Percentiles rank a stretch among this genome's conserved stretches.
phyloP scores from a whole-genome alignment of 2,329 filamentous ascomycete genomes.

The Penicillium sp. region DNA sequence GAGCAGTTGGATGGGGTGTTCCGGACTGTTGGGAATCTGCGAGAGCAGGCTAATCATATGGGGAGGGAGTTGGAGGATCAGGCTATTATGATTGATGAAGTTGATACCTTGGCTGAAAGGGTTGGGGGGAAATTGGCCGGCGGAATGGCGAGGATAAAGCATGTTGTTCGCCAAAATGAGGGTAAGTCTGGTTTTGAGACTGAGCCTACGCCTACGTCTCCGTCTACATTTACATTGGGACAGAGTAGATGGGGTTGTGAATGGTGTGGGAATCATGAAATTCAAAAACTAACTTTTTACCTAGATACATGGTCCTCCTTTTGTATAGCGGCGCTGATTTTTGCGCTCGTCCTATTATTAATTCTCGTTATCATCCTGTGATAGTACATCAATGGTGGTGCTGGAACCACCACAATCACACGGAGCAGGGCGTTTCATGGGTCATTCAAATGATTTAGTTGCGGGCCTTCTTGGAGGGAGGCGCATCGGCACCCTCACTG shows the following conservation, averaged over 20 bases:
- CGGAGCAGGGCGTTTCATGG: slow-evolving; percentile 24
- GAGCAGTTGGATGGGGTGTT: slow-evolving; percentile 91
- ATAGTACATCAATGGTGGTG: slow-evolving; percentile 37
- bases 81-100: slow-evolving; percentile 80
- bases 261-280: slow-evolving; percentile 23
- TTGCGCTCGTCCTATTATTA: slow-evolving; percentile 83
- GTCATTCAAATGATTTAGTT: slow-evolving; percentile 30
- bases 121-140: slow-evolving; percentile 84
- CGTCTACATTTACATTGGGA: slow-evolving; percentile 7
- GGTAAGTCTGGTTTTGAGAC: slow-evolving; percentile 63
- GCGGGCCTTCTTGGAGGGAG: slow-evolving; percentile 50
- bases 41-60: slow-evolving; percentile 93
- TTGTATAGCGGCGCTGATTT: slow-evolving; percentile 86
- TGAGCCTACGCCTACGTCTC: slow-evolving; percentile 8
- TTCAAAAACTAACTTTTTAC: slow-evolving; percentile 27
- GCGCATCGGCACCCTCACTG: slow-evolving; percentile 40
- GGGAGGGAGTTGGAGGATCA: slow-evolving; percentile 96
- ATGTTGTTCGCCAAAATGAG: slow-evolving; percentile 88
- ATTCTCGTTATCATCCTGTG: slow-evolving; percentile 73
- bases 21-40: slow-evolving; percentile 85
- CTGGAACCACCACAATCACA: slow-evolving; percentile 22
- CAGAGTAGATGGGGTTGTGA: slow-evolving; percentile 1
- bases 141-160: slow-evolving; percentile 82
- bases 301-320: slow-evolving; percentile 77
- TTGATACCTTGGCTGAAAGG: slow-evolving; percentile 82